Percentiles rank a stretch among this genome's conserved stretches.
phyloP scores from a whole-genome alignment of 805 yeast genomes.

The Suhomyces faveliae region DNA sequence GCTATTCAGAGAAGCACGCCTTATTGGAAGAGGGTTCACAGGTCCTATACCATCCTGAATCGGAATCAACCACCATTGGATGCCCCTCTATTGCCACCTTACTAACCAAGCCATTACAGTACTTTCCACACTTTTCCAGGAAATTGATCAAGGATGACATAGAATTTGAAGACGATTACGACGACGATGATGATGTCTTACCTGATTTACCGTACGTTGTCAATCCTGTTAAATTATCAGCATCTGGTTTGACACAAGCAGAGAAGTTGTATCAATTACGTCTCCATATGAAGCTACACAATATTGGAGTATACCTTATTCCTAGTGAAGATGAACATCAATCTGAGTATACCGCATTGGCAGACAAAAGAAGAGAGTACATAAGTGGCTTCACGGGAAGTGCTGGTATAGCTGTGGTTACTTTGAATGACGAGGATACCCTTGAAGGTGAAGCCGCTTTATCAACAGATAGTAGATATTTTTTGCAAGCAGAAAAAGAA shows the following conservation, averaged over 20 bases:
- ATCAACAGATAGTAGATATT: conserved; percentile 94
- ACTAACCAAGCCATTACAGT: conserved; percentile 23
- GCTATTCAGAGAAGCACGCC: conserved; percentile 16
- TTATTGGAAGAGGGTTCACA: conserved; percentile 5
- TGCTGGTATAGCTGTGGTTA: conserved; percentile 88
- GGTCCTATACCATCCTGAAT: neutral
- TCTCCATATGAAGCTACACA: conserved; percentile 57
- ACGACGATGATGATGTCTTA: conserved; percentile 20
- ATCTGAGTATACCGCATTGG: conserved; percentile 79
- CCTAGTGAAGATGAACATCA: conserved; percentile 94
- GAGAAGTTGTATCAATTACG: conserved; percentile 62
- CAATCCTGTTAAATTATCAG: conserved; percentile 5
- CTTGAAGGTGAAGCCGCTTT: conserved; percentile 70
- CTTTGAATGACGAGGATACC: conserved; percentile 43
- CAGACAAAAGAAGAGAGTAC: conserved; percentile 80
- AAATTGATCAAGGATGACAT: neutral
- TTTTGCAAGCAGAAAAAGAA: conserved; percentile 84
- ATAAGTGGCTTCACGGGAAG: conserved; percentile 90
- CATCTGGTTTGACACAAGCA: conserved; percentile 1
- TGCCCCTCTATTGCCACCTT: conserved; percentile 19
- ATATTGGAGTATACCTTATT: conserved; percentile 69
- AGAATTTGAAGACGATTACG: conserved; percentile 13
- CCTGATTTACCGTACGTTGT: conserved; percentile 26
- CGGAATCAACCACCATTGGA: conserved; percentile 19
- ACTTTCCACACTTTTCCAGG: conserved; percentile 19